phyloP scores from a whole-genome alignment of 805 yeast species.

The Starmerella powellii region DNA sequence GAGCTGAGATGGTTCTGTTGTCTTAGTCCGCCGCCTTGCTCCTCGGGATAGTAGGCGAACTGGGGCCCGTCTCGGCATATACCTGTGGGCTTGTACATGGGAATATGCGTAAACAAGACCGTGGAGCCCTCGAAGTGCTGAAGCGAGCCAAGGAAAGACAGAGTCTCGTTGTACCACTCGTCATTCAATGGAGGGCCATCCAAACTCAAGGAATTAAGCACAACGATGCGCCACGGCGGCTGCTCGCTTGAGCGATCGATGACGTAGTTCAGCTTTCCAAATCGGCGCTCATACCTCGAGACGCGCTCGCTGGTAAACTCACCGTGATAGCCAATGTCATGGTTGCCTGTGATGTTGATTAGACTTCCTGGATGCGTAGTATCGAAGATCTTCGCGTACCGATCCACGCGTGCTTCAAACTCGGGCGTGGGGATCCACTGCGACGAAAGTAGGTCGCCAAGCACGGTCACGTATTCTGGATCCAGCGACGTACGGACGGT shows the following conservation, averaged over 20 bases:
- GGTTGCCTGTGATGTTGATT: constrained; percentile 84
- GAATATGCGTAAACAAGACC: constrained; percentile 75
- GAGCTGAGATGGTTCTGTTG: constrained; percentile 75
- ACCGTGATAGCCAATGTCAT: constrained; percentile 90
- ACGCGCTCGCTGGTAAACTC: constrained; percentile 88
- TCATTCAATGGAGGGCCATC: constrained; percentile 86
- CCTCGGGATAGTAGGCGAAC: constrained; percentile 44
- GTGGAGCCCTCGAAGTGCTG: constrained; percentile 64
- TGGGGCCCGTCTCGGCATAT: constrained; percentile 80
- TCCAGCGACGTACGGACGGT: constrained; percentile 49
- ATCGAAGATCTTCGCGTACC: constrained; percentile 36
- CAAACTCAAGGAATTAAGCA: constrained; percentile 63
- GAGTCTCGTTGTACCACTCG: constrained; percentile 51
- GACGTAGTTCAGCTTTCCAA: constrained; percentile 79
- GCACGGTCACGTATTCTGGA: constrained; percentile 74
- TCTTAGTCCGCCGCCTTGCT: constrained; percentile 51
- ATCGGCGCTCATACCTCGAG: constrained; percentile 58
- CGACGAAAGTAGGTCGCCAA: constrained; percentile 87
- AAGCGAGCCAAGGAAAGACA: constrained; percentile 59
- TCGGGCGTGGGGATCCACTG: constrained; percentile 92
- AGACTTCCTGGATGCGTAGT: constrained; percentile 28
- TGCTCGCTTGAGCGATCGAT: constrained; percentile 41
- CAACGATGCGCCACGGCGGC: constrained; percentile 69
- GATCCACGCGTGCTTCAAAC: constrained; percentile 62
- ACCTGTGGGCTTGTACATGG: constrained; percentile 71